phyloP scores from a whole-genome alignment of 148 eudicot species.

The Diospyros kaki region DNA sequence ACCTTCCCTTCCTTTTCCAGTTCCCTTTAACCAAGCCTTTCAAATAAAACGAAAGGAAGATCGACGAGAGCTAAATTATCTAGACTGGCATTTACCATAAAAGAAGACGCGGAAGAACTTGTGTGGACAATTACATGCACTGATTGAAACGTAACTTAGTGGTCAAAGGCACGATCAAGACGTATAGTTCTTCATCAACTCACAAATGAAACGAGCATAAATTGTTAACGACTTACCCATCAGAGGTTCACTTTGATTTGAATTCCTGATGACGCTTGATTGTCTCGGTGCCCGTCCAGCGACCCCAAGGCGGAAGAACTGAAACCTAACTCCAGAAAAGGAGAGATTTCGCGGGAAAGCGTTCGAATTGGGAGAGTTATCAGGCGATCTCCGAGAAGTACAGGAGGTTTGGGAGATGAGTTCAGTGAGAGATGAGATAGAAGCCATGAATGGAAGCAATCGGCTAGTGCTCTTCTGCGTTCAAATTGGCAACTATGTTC shows the following conservation, averaged over 20 bases:
- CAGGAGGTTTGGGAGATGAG: constrained; percentile 22
- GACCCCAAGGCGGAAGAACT: constrained; percentile 11
- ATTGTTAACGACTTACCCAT: constrained; percentile 18
- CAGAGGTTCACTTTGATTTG: constrained; percentile 24
- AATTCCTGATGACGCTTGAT: constrained; percentile 12
- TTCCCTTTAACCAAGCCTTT: no score
- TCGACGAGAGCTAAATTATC: no score
- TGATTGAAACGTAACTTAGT: no score
- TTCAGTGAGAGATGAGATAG: constrained; percentile 16
- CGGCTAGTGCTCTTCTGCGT: background rate
- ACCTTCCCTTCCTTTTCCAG: no score
- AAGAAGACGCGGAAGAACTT: no score
- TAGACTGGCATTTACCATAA: background rate
- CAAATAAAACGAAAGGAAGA: no score
- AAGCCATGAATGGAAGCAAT: constrained; percentile 29
- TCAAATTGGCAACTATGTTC: no score
- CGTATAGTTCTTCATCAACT: background rate
- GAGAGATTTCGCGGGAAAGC: constrained; percentile 12
- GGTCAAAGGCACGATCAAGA: background rate
- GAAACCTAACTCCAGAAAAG: constrained; percentile 16
- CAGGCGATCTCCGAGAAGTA: constrained; percentile 12
- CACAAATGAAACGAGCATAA: background rate
- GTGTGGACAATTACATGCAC: no score
- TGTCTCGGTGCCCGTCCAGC: background rate
- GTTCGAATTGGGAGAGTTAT: constrained; percentile 7